These are phyloP conservation scores for Dactylellina parvicollis DNA, from an alignment of 2,329 filamentous ascomycete genomes.

Conservation along the genomic window DNA sequence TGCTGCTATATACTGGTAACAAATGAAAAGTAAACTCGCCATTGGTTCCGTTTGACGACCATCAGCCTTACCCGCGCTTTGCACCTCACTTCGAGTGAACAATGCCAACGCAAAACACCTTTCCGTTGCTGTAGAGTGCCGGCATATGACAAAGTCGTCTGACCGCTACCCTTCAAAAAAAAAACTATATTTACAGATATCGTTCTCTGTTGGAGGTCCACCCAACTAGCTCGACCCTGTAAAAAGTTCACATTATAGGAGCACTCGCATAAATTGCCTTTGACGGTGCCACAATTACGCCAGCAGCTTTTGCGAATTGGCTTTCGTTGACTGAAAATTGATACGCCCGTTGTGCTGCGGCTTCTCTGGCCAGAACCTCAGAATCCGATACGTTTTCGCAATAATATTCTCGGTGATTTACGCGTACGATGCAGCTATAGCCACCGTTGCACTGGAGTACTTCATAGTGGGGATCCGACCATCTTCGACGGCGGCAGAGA, in stretches of 20 bases:
- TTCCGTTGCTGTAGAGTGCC: too few species aligned
- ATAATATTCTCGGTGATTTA: constrained; percentile 76
- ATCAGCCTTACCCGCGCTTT: too few species aligned
- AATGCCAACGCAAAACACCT: too few species aligned
- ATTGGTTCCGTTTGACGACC: too few species aligned
- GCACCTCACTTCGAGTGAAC: too few species aligned
- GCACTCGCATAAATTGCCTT: constrained; percentile 47
- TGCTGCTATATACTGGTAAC: too few species aligned
- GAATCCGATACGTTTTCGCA: constrained; percentile 70
- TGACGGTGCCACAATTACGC: constrained; percentile 47
- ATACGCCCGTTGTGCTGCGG: constrained; percentile 74
- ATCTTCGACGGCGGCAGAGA: constrained; percentile 58
- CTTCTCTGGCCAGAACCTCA: constrained; percentile 72
- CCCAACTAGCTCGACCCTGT: too few species aligned
- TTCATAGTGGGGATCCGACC: constrained; percentile 65
- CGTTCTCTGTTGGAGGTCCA: too few species aligned
- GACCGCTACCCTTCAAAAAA: too few species aligned
- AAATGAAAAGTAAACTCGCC: too few species aligned
- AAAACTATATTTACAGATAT: too few species aligned
- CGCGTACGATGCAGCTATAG: constrained; percentile 72
- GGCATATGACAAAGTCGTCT: too few species aligned
- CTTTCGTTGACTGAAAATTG: constrained; percentile 77
- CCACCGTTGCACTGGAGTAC: constrained; percentile 67
- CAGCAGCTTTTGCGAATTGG: constrained; percentile 51
- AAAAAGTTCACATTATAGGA: constrained; percentile 41